Base-by-base conservation (phyloP, 2,329 filamentous ascomycete species). In the Aspergillus pseudoterreus region DNA sequence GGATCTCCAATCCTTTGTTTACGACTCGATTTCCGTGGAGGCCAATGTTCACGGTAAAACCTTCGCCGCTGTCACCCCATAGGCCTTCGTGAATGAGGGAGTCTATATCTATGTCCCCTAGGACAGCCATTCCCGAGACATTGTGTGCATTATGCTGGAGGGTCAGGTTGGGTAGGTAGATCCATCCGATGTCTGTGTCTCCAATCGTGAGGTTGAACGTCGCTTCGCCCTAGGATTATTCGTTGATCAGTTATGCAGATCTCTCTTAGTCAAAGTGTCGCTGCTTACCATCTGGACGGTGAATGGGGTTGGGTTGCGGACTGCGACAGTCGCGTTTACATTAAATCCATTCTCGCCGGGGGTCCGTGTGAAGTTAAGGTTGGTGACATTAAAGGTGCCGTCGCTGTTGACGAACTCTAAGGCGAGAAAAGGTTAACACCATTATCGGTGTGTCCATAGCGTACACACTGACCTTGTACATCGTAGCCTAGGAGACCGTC, bases 1-100 rank as follows among this genome's bases (percentile, higher is more conserved):
- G 62, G 17, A 64, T 65, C 3, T 60, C 58, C 33, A 54, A 21
- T 3, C 63, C 63, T n/a, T 65, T 60, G 19, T 63, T 61, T 19
- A 58, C 55, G 39, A 61, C 62, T 14, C 57, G 58, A 45, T 60
- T 53, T 1, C 63, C 63, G 12, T 57, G 52, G 15, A 65, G 43
- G 21, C 47, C 61, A 35, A 65, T 57, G 1, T 56, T 64, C 17
- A 65, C 58, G 4, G 50, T 50, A 6, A 58, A 38, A 11, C 44
- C 24, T 1, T 56, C 53, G 21, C 11, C 44, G n/a, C 54, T 57
- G n/a, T 46, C 35, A 4, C 53, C 57, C 15, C 49, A 39, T 2
- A 63, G 12, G 24, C 57, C 61, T 38, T 63, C 53, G 4, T 54
- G 30, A 2, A 63, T 49, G n/a, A 65, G 54, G 45, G 56, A 55